Percentiles rank a stretch among this genome's conserved stretches.
Evolutionary conservation across 148 eudicot species (phyloP).

Genomic region (Arbutus unedo): DNA sequence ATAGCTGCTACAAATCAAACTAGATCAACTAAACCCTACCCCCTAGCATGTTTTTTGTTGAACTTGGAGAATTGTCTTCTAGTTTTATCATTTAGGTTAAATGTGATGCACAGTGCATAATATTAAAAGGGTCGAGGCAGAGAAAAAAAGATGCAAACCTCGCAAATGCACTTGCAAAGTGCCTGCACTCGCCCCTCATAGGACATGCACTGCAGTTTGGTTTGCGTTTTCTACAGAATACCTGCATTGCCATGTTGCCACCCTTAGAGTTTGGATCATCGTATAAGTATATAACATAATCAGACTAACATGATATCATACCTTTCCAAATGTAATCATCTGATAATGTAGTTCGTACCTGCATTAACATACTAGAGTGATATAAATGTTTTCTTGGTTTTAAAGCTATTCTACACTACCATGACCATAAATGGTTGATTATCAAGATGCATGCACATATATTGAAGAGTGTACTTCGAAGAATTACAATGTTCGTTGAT

Average conservation of each 20-base stretch:
- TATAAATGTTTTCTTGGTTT: neutral
- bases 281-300: neutral
- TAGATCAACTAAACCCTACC: neutral
- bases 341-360: constrained; percentile 98
- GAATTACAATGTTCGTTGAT: constrained; percentile 84
- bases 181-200: constrained; percentile 91
- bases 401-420: neutral
- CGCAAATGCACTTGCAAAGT: constrained; percentile 95
- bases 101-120: neutral
- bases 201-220: constrained; percentile 99
- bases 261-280: neutral
- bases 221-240: constrained; percentile 87
- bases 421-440: neutral
- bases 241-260: constrained; percentile 42
- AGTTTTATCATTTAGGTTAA: constrained; percentile 1
- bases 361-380: neutral
- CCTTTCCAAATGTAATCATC: constrained; percentile 99
- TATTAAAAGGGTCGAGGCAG: neutral
- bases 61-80: neutral
- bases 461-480: neutral
- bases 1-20: neutral
- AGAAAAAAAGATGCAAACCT: constrained; percentile 46
- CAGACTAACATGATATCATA: constrained; percentile 19
- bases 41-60: neutral
- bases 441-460: neutral